phyloP scores from a whole-genome alignment of 2,329 filamentous ascomycete genomes.

The Claviceps africana region DNA sequence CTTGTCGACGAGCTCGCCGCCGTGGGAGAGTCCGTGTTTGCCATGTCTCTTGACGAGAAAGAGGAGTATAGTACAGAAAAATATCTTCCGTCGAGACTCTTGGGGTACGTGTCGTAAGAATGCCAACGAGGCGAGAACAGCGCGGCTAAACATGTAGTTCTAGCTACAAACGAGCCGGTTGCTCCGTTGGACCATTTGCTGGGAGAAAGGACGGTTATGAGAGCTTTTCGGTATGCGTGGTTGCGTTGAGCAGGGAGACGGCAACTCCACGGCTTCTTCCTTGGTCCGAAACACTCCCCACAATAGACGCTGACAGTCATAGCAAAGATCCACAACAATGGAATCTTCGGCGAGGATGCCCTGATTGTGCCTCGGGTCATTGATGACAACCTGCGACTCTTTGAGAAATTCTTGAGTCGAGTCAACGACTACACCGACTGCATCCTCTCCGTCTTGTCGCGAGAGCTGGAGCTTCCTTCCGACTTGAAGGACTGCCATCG shows the following conservation, averaged over 20 bases:
- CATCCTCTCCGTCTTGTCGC: slow-evolving; percentile 4
- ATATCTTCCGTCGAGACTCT: slow-evolving; percentile 2
- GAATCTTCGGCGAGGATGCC: slow-evolving; percentile 2
- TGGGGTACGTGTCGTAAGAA: not conserved
- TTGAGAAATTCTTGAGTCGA: not conserved
- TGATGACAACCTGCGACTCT: slow-evolving; percentile 3
- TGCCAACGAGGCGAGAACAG: too few relatives aligned
- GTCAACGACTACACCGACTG: not conserved
- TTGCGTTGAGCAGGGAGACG: too few relatives aligned
- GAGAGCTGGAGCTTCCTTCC: not conserved
- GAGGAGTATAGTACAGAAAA: slow-evolving; percentile 4
- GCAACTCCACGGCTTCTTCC: too few relatives aligned
- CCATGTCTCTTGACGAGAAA: not conserved
- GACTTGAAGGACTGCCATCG: slow-evolving; percentile 6
- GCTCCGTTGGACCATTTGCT: slow-evolving; percentile 1
- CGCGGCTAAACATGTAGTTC: not conserved
- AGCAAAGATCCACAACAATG: slow-evolving; percentile 43
- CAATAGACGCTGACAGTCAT: slow-evolving; percentile 54
- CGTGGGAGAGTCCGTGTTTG: not conserved
- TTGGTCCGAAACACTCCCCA: too few relatives aligned
- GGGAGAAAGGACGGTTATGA: slow-evolving; percentile 2
- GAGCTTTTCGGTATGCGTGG: slow-evolving; percentile 4
- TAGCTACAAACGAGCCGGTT: slow-evolving; percentile 2
- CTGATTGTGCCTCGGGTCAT: slow-evolving; percentile 2
- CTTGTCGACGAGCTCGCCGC: not conserved